Percentiles rank a stretch among this genome's conserved stretches.
These are phyloP conservation scores for Chrysoporthe cubensis DNA, from an alignment of 2,329 filamentous ascomycete genomes.

Conservation along the genomic window DNA sequence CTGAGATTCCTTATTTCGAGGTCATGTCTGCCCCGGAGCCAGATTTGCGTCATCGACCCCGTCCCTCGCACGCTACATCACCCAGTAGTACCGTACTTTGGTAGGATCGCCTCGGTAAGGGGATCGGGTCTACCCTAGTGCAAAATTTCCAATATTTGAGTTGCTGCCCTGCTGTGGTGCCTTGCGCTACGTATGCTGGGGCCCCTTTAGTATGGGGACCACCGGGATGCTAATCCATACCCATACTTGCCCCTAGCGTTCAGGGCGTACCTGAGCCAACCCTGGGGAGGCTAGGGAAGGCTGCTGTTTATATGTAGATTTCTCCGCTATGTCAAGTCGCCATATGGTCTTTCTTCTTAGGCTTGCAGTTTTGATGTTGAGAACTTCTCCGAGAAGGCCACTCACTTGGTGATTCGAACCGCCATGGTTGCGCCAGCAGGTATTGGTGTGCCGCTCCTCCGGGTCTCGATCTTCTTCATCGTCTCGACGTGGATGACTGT, in stretches of 20 bases:
- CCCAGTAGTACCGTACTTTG: not conserved
- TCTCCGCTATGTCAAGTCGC: not conserved
- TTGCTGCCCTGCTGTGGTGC: not conserved
- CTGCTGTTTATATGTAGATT: not conserved
- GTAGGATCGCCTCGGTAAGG: not conserved
- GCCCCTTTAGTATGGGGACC: not conserved
- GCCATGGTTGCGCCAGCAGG: conserved; percentile 34
- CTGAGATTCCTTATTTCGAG: not conserved
- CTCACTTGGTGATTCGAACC: conserved; percentile 2
- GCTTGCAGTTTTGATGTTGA: not conserved
- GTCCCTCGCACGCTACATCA: too few species aligned
- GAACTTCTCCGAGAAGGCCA: not conserved
- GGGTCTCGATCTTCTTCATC: conserved; percentile 33
- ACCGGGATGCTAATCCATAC: not conserved
- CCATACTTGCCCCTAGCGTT: not conserved
- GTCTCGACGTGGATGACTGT: conserved; percentile 34
- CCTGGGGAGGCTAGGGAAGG: not conserved
- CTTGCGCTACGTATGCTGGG: not conserved
- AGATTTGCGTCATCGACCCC: not conserved
- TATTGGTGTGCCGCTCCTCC: conserved; percentile 34
- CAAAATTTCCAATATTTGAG: not conserved
- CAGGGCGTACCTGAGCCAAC: not conserved
- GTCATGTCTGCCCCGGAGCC: not conserved
- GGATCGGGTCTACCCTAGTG: not conserved
- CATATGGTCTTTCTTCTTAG: not conserved